Percentiles rank a stretch among this genome's conserved stretches.
Conservation (phyloP, 2,329 filamentous ascomycete species). For the Cyphellophora europaea region DNA sequence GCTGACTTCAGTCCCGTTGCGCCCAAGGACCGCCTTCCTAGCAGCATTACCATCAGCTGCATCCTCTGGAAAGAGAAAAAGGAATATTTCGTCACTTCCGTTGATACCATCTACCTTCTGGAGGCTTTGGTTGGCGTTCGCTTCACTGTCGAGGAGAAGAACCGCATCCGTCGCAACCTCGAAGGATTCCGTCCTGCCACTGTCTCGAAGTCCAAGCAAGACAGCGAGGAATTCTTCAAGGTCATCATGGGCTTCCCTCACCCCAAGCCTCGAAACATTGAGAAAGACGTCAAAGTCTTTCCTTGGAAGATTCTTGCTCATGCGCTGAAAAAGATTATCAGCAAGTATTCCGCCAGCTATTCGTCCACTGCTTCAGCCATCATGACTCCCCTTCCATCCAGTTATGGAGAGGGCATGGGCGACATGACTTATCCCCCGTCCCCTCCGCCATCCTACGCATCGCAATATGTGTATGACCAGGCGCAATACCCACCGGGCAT, state of each 20-base stretch:
- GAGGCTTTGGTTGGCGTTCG: slow-evolving; percentile 79
- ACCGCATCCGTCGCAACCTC: slow-evolving; percentile 87
- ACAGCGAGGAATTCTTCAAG: slow-evolving; percentile 97
- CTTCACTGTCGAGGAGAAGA: slow-evolving; percentile 97
- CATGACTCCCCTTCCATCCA: slow-evolving; percentile 28
- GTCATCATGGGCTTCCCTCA: slow-evolving; percentile 96
- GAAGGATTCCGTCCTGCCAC: slow-evolving; percentile 90
- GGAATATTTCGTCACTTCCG: slow-evolving; percentile 88
- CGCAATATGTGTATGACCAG: slow-evolving; percentile 19
- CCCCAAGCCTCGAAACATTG: slow-evolving; percentile 93
- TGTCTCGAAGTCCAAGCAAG: slow-evolving; percentile 82
- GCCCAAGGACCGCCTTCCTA: slow-evolving; percentile 66
- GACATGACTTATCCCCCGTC: slow-evolving; percentile 5
- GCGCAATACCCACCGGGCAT: slow-evolving; percentile 5
- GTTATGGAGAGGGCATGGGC: slow-evolving; percentile 20
- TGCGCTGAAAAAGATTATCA: slow-evolving; percentile 95
- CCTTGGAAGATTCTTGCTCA: slow-evolving; percentile 83
- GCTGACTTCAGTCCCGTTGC: slow-evolving; percentile 71
- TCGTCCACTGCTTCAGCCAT: slow-evolving; percentile 51
- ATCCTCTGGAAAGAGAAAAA: slow-evolving; percentile 92
- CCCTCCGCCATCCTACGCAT: slow-evolving; percentile 27
- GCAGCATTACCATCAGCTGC: slow-evolving; percentile 92
- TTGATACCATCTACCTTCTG: slow-evolving; percentile 91
- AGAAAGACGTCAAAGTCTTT: slow-evolving; percentile 99
- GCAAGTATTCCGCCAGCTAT: slow-evolving; percentile 78